Conservation (phyloP, 805 yeast species). For the Brettanomyces custersianus region DNA sequence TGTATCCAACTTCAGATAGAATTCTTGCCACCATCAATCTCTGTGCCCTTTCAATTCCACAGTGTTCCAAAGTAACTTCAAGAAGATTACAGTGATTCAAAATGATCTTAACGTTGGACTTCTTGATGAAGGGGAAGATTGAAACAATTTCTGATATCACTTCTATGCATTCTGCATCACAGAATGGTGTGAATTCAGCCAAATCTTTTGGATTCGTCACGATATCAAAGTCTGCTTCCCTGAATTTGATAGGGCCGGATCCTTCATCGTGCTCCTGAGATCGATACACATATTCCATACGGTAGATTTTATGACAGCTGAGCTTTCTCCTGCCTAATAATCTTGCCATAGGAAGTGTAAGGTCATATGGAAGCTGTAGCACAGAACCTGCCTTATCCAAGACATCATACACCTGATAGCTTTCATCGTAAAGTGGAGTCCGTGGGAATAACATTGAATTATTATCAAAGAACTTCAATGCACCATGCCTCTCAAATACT, state of each 20-base stretch:
- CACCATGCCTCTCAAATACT: constrained; percentile 78
- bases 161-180: constrained; percentile 85
- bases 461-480: constrained; percentile 53
- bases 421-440: constrained; percentile 56
- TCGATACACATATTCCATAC: constrained; percentile 78
- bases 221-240: constrained; percentile 84
- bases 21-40: constrained; percentile 57
- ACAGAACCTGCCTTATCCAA: constrained; percentile 83
- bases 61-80: constrained; percentile 69
- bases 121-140: constrained; percentile 58
- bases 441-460: constrained; percentile 73
- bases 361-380: constrained; percentile 80
- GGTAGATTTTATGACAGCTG: constrained; percentile 51
- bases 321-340: constrained; percentile 56
- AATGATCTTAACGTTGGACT: constrained; percentile 46
- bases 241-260: constrained; percentile 66
- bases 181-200: constrained; percentile 31
- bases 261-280: constrained; percentile 48
- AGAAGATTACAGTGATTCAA: constrained; percentile 77
- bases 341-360: constrained; percentile 86
- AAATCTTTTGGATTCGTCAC: constrained; percentile 32
- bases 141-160: constrained; percentile 67
- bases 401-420: constrained; percentile 66
- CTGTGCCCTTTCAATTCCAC: constrained; percentile 72
- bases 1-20: constrained; percentile 70